These are phyloP conservation scores for Sarocladiaceae sp. DNA, from an alignment of 2,329 filamentous ascomycete species.

Conservation along the genomic window DNA sequence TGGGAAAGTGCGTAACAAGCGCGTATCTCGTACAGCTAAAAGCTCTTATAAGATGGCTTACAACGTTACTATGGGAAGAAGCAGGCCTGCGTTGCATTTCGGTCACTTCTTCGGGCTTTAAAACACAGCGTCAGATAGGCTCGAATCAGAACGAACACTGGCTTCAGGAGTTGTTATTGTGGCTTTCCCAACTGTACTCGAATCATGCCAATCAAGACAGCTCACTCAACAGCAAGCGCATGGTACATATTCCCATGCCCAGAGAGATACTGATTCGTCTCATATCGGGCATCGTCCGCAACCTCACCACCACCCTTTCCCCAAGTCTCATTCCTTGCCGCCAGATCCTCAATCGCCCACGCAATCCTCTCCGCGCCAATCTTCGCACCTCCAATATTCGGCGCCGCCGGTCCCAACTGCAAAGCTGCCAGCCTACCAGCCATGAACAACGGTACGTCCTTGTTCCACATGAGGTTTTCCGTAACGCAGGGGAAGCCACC, in stretches of 20 bases:
- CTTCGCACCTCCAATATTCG: slow-evolving; percentile 70
- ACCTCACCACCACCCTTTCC: slow-evolving; percentile 15
- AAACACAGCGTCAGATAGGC: too few species aligned
- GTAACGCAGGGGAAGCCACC: slow-evolving; percentile 70
- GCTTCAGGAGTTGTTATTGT: too few species aligned
- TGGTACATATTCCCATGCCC: slow-evolving; percentile 33
- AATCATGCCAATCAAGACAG: too few species aligned
- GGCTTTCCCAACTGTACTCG: too few species aligned
- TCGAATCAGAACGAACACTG: too few species aligned
- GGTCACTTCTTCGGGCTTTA: too few species aligned
- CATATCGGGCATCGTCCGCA: slow-evolving; percentile 1
- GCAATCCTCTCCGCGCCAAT: slow-evolving; percentile 69
- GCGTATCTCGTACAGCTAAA: too few species aligned
- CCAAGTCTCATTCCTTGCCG: slow-evolving; percentile 9
- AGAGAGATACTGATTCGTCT: slow-evolving; percentile 25
- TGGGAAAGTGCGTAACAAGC: too few species aligned
- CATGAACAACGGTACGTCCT: slow-evolving; percentile 69
- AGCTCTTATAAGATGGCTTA: too few species aligned
- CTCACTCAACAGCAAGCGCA: slow-evolving; percentile 16
- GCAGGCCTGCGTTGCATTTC: too few species aligned
- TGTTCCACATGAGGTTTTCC: slow-evolving; percentile 71
- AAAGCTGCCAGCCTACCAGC: slow-evolving; percentile 65
- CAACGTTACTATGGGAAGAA: too few species aligned
- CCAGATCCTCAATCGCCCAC: slow-evolving; percentile 62
- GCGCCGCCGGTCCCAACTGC: slow-evolving; percentile 66